Conservation (phyloP, 805 yeast genomes). For the Teunomyces aglyptinius region DNA sequence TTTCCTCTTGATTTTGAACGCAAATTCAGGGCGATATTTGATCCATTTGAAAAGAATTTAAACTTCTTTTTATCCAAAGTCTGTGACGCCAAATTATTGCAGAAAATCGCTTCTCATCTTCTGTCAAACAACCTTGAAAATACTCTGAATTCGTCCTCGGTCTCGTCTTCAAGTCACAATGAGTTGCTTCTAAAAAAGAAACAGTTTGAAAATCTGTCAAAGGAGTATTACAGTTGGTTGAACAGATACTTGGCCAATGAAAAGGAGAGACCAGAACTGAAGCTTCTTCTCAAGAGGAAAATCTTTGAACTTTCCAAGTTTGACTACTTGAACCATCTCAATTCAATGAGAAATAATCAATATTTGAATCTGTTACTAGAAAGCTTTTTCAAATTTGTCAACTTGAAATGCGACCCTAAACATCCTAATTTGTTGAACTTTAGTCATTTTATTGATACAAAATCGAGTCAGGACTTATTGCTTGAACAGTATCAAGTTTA, state of each 20-base stretch:
- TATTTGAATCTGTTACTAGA: conserved; percentile 39
- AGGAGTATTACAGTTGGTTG: conserved; percentile 44
- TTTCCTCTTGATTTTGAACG: conserved; percentile 25
- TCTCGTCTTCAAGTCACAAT: conserved; percentile 8
- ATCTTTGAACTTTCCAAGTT: conserved; percentile 43
- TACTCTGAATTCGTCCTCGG: conserved; percentile 2
- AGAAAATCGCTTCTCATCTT: conserved; percentile 22
- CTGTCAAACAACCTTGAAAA: conserved; percentile 4
- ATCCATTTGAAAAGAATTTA: conserved; percentile 32
- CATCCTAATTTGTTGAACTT: conserved; percentile 15
- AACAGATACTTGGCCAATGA: conserved; percentile 43
- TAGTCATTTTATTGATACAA: conserved; percentile 14
- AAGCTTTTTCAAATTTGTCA: conserved; percentile 33
- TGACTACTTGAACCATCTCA: conserved; percentile 45
- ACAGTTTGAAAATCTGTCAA: conserved; percentile 38
- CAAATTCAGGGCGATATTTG: conserved; percentile 25
- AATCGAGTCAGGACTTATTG: conserved; percentile 15
- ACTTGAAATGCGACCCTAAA: conserved; percentile 14
- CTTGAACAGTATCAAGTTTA: conserved; percentile 28
- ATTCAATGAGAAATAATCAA: conserved; percentile 36
- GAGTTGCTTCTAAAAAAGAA: conserved; percentile 28
- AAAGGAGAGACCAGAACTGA: conserved; percentile 43
- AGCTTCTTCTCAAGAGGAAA: conserved; percentile 33
- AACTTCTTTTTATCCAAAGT: conserved; percentile 26
- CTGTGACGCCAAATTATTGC: conserved; percentile 25